Conservation (phyloP, 192 early-diverging fungal genomes). For the Backusella macrospora region DNA sequence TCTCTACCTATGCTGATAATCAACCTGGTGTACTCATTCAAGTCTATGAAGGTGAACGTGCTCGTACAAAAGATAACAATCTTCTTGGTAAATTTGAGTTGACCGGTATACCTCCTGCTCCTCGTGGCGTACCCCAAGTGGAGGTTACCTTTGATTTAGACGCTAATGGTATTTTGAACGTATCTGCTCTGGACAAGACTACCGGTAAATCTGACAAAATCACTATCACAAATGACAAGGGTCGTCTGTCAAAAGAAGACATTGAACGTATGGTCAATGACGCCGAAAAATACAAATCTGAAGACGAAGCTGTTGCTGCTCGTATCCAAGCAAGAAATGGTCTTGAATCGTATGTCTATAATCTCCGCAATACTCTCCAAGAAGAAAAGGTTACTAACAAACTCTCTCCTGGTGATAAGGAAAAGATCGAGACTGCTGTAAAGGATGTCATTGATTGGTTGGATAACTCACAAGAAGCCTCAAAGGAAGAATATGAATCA, state of each 20-base stretch:
- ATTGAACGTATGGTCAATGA: too few relatives aligned
- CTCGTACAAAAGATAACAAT: constrained; percentile 66
- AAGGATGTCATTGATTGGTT: too few relatives aligned
- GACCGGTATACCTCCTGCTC: constrained; percentile 94
- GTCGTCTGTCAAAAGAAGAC: constrained; percentile 55
- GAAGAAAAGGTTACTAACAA: constrained; percentile 48
- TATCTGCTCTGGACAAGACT: constrained; percentile 70
- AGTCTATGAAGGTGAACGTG: constrained; percentile 94
- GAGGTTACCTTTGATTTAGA: constrained; percentile 62
- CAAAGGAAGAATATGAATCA: constrained; percentile 63
- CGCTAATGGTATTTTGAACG: too few relatives aligned
- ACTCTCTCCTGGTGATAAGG: too few relatives aligned
- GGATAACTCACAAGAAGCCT: too few relatives aligned
- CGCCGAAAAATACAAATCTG: constrained; percentile 56
- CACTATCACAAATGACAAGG: too few relatives aligned
- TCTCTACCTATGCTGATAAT: too few relatives aligned
- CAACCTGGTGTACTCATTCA: constrained; percentile 96
- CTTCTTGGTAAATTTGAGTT: constrained; percentile 98
- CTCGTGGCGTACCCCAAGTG: constrained; percentile 95
- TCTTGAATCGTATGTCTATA: too few relatives aligned
- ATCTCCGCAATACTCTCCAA: neutral
- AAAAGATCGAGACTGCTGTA: too few relatives aligned
- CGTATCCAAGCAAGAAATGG: constrained; percentile 38
- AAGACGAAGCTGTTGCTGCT: constrained; percentile 83
- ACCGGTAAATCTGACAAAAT: too few relatives aligned